Evolutionary conservation across 208 protist genomes (phyloP).

Genomic region (Wallacemonas sp.): DNA sequence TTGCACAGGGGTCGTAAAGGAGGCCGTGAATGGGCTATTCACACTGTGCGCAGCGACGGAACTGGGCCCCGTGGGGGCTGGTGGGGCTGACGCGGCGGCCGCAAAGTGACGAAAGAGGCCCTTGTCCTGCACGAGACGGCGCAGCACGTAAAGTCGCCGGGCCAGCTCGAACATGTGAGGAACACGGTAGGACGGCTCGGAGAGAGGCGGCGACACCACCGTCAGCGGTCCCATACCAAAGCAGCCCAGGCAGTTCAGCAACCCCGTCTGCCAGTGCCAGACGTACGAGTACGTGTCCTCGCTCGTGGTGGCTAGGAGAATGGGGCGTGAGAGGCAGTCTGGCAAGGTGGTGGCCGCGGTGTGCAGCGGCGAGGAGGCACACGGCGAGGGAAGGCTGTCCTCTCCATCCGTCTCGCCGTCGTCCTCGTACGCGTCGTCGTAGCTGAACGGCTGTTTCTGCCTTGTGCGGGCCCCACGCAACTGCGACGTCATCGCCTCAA

Average conservation of each 20-base stretch:
- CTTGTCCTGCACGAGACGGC: conserved; percentile 33
- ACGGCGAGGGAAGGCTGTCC: not conserved
- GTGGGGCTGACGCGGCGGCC: not conserved
- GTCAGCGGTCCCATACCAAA: conserved; percentile 41
- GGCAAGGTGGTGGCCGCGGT: not conserved
- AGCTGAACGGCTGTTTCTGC: not conserved
- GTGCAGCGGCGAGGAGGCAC: not conserved
- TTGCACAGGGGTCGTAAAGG: not conserved
- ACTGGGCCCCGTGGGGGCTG: not conserved
- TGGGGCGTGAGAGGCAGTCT: not conserved
- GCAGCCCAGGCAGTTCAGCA: conserved; percentile 58
- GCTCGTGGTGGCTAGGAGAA: conserved; percentile 46
- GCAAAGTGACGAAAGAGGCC: conserved; percentile 17
- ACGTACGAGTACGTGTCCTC: conserved; percentile 62
- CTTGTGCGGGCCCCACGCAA: not conserved
- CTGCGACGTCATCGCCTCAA: not conserved
- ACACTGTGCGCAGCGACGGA: not conserved
- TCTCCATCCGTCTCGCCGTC: not conserved
- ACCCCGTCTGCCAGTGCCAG: conserved; percentile 43
- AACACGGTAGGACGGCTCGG: conserved; percentile 19
- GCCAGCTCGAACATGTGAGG: conserved; percentile 39
- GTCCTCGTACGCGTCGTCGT: not conserved
- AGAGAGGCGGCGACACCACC: conserved; percentile 28
- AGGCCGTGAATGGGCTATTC: too few relatives aligned
- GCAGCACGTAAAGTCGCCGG: conserved; percentile 47